Evolutionary conservation across 768 basidiomycete species (phyloP).

Genomic region (Omphalotus guepiniiformis): DNA sequence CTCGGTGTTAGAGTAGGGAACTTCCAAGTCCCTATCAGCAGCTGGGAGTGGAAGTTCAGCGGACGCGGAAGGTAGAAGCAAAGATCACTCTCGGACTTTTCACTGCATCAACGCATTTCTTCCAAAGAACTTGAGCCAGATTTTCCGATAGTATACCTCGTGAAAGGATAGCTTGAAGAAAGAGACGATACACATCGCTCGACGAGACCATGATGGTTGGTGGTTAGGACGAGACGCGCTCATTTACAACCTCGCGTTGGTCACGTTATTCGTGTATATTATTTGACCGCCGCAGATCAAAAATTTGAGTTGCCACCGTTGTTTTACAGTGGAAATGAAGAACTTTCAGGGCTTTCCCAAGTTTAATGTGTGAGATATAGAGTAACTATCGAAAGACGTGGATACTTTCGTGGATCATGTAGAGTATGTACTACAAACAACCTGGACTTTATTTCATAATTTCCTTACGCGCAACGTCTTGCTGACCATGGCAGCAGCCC

Average conservation of each 20-base stretch:
- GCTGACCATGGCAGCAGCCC: conserved; percentile 98
- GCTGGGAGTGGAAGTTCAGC: conserved; percentile 31
- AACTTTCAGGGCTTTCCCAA: too few species aligned
- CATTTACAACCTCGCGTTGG: not conserved
- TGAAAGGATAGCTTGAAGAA: conserved; percentile 75
- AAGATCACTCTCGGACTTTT: conserved; percentile 42
- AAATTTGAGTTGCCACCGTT: too few species aligned
- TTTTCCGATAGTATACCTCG: conserved; percentile 61
- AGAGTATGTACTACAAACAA: too few species aligned
- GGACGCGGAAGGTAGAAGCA: not conserved
- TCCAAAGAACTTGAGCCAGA: conserved; percentile 63
- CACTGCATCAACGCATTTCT: conserved; percentile 62
- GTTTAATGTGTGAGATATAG: too few species aligned
- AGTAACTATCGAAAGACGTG: too few species aligned
- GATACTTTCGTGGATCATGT: too few species aligned
- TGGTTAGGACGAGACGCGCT: not conserved
- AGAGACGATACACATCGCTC: conserved; percentile 71
- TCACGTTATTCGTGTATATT: not conserved
- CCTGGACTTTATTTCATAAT: conserved; percentile 41
- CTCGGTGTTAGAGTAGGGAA: conserved; percentile 35
- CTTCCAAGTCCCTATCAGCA: conserved; percentile 45
- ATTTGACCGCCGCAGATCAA: not conserved
- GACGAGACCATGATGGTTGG: conserved; percentile 37
- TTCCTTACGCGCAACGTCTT: conserved; percentile 92
- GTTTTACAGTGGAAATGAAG: too few species aligned